phyloP scores from a whole-genome alignment of 768 basidiomycete species.

The Leccinum barrowsii region DNA sequence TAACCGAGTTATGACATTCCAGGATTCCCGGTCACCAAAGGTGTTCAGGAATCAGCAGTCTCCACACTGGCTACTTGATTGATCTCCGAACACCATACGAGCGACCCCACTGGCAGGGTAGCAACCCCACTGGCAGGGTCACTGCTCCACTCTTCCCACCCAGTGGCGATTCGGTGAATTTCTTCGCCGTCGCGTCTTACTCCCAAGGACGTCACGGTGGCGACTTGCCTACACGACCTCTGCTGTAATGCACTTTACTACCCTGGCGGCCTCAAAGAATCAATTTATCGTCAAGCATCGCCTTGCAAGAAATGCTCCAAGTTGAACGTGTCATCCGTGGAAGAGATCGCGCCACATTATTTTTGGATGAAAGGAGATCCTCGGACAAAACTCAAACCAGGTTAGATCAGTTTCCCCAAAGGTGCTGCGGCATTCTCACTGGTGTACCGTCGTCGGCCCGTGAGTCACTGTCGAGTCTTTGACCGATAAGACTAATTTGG shows the following conservation, averaged over 20 bases:
- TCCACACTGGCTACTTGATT: neutral
- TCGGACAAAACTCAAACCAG: neutral
- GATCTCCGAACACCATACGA: neutral
- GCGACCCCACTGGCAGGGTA: neutral
- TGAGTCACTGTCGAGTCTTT: neutral
- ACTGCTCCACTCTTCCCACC: neutral
- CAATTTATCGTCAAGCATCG: neutral
- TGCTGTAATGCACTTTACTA: neutral
- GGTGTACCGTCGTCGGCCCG: constrained; percentile 23
- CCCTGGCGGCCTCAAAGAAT: neutral
- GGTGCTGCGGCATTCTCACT: constrained; percentile 22
- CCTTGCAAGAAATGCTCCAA: neutral
- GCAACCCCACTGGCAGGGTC: neutral
- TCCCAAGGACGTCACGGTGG: too few relatives aligned
- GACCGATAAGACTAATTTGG: neutral
- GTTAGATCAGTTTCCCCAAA: constrained; percentile 21
- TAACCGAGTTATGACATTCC: neutral
- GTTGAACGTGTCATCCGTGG: neutral
- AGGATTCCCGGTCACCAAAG: neutral
- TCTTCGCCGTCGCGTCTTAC: neutral
- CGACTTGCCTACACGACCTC: neutral
- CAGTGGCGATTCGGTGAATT: neutral
- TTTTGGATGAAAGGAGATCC: constrained; percentile 1
- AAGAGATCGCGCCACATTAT: neutral
- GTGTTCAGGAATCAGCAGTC: neutral